Evolutionary conservation across 2,329 filamentous ascomycete species (phyloP).

Genomic region (Beauveria sp.): DNA sequence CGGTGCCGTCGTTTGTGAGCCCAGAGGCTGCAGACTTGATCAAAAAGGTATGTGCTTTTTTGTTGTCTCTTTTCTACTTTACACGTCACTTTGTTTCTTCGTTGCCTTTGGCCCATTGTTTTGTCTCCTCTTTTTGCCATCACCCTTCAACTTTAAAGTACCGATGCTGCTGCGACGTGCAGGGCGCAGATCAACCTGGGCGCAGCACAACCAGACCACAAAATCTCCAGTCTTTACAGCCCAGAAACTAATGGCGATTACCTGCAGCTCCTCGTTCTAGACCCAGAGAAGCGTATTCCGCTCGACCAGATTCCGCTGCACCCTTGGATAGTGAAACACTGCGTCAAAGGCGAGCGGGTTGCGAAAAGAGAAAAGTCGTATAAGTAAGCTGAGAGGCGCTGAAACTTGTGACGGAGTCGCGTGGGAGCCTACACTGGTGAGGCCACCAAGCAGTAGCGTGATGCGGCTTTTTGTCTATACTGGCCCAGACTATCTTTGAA

Average conservation of each 20-base stretch:
- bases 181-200: neutral
- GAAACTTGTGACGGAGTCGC: conserved; percentile 3
- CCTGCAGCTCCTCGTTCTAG: conserved; percentile 70
- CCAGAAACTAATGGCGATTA: neutral
- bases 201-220: neutral
- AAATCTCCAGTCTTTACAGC: neutral
- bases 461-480: neutral
- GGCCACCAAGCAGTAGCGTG: neutral
- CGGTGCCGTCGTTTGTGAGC: conserved; percentile 82
- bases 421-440: neutral
- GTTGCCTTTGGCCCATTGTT: neutral
- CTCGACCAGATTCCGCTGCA: conserved; percentile 83
- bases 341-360: conserved; percentile 55
- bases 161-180: neutral
- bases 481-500: neutral
- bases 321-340: conserved; percentile 97
- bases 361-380: conserved; percentile 40
- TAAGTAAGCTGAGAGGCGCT: conserved; percentile 1
- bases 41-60: conserved; percentile 59
- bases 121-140: neutral
- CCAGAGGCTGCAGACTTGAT: conserved; percentile 87
- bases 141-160: neutral
- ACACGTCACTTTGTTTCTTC: neutral
- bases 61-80: neutral
- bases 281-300: conserved; percentile 87